Evolutionary conservation across 495 filamentous ascomycete species (phyloP), one percentile per base, ranked within the genome.

Genomic region (Aspergillus bridgeri): DNA sequence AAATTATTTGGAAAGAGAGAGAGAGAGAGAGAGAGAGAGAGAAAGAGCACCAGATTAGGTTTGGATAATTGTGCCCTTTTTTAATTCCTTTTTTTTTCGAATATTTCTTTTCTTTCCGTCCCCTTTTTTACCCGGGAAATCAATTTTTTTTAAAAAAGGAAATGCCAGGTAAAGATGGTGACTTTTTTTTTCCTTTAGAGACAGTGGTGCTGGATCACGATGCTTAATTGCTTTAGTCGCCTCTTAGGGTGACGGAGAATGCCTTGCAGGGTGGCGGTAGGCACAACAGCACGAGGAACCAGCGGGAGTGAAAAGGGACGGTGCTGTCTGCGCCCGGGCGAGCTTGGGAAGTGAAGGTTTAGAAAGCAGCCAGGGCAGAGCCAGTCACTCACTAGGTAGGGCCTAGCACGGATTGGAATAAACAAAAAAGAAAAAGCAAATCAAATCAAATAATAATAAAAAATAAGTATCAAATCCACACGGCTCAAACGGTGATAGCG

Each of bases 151-250:
- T 29, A 3, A 49, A 59, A 43, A 59, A 56, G 52, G 49, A 62
- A 48, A 62, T 57, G 63, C 48, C 33, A 53, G 53, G 52, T 53
- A 48, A 27, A 42, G 59, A 52, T 53, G 61, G 53, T 58, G 58
- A 72, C n/a, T n/a, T 57, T 56, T 54, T 53, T 56, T 53, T 51
- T 53, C 8, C 21, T 23, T 61, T 60, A 54, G 63, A 58, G 63
- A 60, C 19, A 56, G 71, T 62, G 68, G 58, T 70, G 68, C 63
- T 71, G 75, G 69, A 71, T 69, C 69, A 69, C 66, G 70, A 75
- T 76, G 73, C 73, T 79, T 77, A 77, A 76, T 76, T 63, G 66
- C 64, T 64, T 76, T 76, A 78, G 73, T 73, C 71, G 68, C 68
- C 69, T 68, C 65, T 75, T 75, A 73, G 69, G 69, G 65, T 66